Percentiles rank a stretch among this genome's conserved stretches.
These are phyloP conservation scores for Symbiodinium pilosum DNA, from an alignment of 73 alveolate species.

Conservation along the genomic window DNA sequence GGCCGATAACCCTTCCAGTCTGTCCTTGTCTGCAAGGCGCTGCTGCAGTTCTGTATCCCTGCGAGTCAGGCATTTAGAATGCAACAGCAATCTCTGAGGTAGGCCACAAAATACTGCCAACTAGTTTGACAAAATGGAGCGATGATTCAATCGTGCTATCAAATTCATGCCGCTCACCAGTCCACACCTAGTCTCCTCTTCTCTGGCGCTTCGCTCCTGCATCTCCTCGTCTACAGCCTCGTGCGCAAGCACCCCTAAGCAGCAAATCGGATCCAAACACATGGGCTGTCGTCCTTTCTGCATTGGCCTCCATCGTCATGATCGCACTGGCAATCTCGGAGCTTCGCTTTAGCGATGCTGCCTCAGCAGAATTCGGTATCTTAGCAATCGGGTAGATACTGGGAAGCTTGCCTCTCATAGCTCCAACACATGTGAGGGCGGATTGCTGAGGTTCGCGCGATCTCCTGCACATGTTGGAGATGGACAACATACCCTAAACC, in stretches of 20 bases:
- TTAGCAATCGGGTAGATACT: no score
- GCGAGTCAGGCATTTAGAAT: background rate
- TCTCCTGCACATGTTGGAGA: background rate
- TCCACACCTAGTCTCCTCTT: background rate
- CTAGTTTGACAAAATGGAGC: no score
- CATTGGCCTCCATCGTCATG: background rate
- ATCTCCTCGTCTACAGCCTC: background rate
- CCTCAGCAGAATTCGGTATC: background rate
- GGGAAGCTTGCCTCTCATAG: background rate
- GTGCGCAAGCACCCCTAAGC: no score
- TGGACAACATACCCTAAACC: no score
- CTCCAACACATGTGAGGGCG: background rate
- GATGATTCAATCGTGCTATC: no score
- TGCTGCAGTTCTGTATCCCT: constrained; percentile 28
- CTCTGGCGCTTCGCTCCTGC: background rate
- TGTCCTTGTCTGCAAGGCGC: constrained; percentile 53
- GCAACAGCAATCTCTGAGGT: no score
- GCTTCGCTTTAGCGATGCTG: constrained; percentile 3
- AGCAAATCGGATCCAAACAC: no score
- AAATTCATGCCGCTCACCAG: no score
- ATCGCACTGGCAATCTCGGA: background rate
- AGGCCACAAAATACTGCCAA: no score
- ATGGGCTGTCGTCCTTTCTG: no score
- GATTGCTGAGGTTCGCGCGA: background rate
- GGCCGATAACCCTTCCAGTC: background rate